A percentile compares a stretch with the other conserved stretches of the same genome.
These are phyloP conservation scores for Globisporangium acanthophoron DNA, from an alignment of 352 stramenopile genomes.

Conservation along the genomic window DNA sequence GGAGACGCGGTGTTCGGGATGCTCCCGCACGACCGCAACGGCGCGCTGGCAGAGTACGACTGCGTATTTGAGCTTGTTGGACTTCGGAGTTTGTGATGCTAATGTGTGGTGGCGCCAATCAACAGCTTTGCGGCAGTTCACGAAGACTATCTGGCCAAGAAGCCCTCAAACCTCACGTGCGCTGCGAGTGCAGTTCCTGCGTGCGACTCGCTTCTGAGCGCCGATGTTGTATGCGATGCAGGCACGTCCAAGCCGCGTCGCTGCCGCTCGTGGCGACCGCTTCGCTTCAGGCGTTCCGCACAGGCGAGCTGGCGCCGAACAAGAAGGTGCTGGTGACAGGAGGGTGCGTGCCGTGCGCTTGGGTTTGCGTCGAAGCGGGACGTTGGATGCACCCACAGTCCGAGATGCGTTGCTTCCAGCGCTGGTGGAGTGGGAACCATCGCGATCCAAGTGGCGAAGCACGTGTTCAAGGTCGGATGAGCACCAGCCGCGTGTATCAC, in stretches of 20 bases:
- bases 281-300: constrained; percentile 44
- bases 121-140: constrained; percentile 42
- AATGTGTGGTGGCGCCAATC: background rate
- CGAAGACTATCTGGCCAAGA: constrained; percentile 60
- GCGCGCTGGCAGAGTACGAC: constrained; percentile 60
- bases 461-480: constrained; percentile 44
- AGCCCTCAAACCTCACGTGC: constrained; percentile 59
- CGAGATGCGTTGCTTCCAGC: constrained; percentile 9
- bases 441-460: constrained; percentile 71
- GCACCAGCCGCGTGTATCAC: no score
- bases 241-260: constrained; percentile 61
- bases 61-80: background rate
- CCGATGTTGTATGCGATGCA: constrained; percentile 5
- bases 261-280: constrained; percentile 55
- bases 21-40: constrained; percentile 57
- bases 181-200: background rate
- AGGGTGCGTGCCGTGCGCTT: constrained; percentile 22
- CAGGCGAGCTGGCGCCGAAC: constrained; percentile 37
- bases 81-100: background rate
- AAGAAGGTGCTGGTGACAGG: constrained; percentile 77
- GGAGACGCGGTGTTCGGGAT: constrained; percentile 74
- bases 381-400: no score
- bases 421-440: constrained; percentile 65
- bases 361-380: no score
- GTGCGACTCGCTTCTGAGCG: no score